Evolutionary conservation across 148 eudicot species (phyloP), one percentile per base, ranked within the genome.

Genomic region (Cornus suecica): DNA sequence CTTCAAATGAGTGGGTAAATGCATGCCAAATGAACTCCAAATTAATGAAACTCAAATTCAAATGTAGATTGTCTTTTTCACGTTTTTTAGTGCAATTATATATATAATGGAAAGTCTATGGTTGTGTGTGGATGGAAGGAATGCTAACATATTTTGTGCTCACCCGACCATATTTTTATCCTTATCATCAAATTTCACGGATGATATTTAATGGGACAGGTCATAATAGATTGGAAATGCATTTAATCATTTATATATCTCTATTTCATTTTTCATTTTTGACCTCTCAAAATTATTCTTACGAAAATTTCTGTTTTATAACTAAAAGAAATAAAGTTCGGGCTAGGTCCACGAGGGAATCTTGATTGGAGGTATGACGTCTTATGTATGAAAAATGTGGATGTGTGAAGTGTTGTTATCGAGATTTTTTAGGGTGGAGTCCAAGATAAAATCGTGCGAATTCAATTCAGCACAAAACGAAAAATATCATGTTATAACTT

Each of bases 171-270:
- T 30, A 34, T 66, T 62, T 66, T 58, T 56, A 66, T 72, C 72
- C 68, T 62, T 70, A 41, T 76, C 77, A 80, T 27, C 72, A 69
- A 28, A 60, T 52, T 18, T 29, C 65, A 80, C 60, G 83, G 79
- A 67, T 65, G 29, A 13, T 75, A 70, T 80, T 73, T 4, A 73
- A 69, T 1, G 7, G 5, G 11, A 14, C 29, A 48, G 62, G 41
- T 66, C 32, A 30, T 16, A 37, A 8, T 32, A 51, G 22, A 20
- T 20, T 67, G 1, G 51, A 28, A 64, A 32, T 28, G 3, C 41
- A 66, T 20, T 15, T 2, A 10, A 45, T 45, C 10, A 9, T 45
- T 9, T 8, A 1, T 14, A 4, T 16, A 29, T 29, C 6, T 66
- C 4, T 18, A 5, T 30, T 15, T 15, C 1, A 15, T 30, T 15